Conservation (phyloP, 2,329 filamentous ascomycete species). For the Chaetomiaceae sp. region DNA sequence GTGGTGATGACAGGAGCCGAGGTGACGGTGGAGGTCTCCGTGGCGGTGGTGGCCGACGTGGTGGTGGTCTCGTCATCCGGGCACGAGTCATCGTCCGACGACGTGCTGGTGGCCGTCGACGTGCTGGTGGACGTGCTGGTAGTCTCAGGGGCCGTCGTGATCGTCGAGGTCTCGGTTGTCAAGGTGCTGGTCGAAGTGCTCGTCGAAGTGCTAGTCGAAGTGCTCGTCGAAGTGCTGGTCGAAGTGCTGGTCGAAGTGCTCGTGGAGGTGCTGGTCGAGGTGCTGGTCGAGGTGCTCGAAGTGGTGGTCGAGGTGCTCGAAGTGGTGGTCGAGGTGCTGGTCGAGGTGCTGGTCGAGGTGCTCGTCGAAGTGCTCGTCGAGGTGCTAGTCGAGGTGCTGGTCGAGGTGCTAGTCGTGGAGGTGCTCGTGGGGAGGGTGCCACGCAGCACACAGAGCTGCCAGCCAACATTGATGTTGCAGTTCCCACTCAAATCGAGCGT, state of each 20-base stretch:
- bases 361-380: conserved; percentile 4
- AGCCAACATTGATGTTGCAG: conserved; percentile 1
- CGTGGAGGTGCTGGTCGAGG: conserved; percentile 1
- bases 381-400: conserved; percentile 8
- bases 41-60: not conserved
- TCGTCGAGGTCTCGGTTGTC: too few species aligned
- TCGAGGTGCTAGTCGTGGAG: not conserved
- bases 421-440: conserved; percentile 9
- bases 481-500: not conserved
- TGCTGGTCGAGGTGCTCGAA: conserved; percentile 4
- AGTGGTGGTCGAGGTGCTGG: conserved; percentile 2
- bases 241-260: not conserved
- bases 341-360: conserved; percentile 13
- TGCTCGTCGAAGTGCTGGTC: conserved; percentile 1
- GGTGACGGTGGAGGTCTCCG: conserved; percentile 22
- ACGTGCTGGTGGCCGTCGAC: not conserved
- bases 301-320: conserved; percentile 9
- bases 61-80: conserved; percentile 1
- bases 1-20: conserved; percentile 30
- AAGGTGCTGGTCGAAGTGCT: not conserved
- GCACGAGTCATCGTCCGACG: not conserved
- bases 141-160: too few species aligned
- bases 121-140: not conserved
- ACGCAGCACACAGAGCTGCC: conserved; percentile 15
- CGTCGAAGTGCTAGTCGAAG: not conserved